Evolutionary conservation across 768 basidiomycete species (phyloP).

Genomic region (Podaxis sp.): DNA sequence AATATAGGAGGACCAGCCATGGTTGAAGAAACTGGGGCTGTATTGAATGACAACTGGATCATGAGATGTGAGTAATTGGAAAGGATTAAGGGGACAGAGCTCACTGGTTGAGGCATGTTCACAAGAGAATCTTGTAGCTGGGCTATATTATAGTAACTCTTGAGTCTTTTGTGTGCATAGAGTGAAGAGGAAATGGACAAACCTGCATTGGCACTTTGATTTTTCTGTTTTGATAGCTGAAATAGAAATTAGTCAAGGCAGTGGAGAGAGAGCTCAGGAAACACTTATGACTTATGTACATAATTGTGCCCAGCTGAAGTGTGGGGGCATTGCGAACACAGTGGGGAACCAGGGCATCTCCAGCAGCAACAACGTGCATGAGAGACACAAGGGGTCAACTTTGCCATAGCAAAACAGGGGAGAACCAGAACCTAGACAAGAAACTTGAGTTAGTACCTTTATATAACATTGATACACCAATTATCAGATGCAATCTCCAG

Average conservation of each 20-base stretch:
- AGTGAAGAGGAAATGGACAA: not conserved
- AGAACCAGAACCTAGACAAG: not conserved
- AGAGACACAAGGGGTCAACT: not conserved
- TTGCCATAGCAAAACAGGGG: not conserved
- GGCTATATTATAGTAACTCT: not conserved
- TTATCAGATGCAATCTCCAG: not conserved
- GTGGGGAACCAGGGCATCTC: not conserved
- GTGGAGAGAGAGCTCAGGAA: not conserved
- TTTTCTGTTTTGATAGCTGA: not conserved
- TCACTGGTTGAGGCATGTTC: not conserved
- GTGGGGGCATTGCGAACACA: not conserved
- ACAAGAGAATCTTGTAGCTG: not conserved
- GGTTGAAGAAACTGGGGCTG: too few species aligned
- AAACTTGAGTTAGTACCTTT: not conserved
- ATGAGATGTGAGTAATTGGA: not conserved
- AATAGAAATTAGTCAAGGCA: not conserved
- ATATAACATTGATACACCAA: not conserved
- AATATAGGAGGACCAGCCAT: too few species aligned
- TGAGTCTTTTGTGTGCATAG: not conserved
- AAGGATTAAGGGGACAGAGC: not conserved
- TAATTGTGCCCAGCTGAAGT: not conserved
- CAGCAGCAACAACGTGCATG: not conserved
- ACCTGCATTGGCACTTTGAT: not conserved
- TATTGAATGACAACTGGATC: not conserved
- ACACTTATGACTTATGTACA: not conserved